Conservation (phyloP, 176 grass and related monocot species). For the Puccinellia tenuiflora region DNA sequence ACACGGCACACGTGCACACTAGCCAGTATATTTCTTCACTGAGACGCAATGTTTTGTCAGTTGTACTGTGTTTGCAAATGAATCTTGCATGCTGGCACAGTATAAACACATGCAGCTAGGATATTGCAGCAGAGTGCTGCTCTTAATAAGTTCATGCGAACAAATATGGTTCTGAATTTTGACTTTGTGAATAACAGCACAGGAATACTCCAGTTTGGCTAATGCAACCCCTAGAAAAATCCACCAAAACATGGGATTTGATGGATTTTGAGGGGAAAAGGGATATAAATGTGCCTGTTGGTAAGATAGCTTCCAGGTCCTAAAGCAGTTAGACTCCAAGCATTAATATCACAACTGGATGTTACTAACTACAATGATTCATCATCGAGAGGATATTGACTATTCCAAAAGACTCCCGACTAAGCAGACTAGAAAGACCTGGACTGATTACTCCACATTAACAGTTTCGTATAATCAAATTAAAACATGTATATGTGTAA, state of each 20-base stretch:
- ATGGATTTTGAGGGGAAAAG: background rate
- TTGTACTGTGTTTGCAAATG: background rate
- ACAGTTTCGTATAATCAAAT: background rate
- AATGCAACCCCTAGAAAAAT: background rate
- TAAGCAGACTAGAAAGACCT: background rate
- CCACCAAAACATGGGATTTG: background rate
- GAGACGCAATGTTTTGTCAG: background rate
- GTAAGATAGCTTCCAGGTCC: background rate
- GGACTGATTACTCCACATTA: background rate
- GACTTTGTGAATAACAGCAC: background rate
- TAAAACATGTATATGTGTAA: background rate
- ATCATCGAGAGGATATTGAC: background rate
- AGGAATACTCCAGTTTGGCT: background rate
- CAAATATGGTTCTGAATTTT: background rate
- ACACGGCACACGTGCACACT: background rate
- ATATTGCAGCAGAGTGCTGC: background rate
- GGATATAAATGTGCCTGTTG: background rate
- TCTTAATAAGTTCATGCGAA: background rate
- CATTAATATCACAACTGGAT: background rate
- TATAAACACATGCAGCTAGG: conserved; percentile 11
- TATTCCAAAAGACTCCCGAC: background rate
- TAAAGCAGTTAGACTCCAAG: background rate
- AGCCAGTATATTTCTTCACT: background rate
- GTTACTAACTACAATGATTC: background rate
- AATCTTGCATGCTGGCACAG: background rate